Percentiles rank a stretch among this genome's conserved stretches.
phyloP scores from a whole-genome alignment of 2,329 filamentous ascomycete species.

The Aspergillus aculeatinus region DNA sequence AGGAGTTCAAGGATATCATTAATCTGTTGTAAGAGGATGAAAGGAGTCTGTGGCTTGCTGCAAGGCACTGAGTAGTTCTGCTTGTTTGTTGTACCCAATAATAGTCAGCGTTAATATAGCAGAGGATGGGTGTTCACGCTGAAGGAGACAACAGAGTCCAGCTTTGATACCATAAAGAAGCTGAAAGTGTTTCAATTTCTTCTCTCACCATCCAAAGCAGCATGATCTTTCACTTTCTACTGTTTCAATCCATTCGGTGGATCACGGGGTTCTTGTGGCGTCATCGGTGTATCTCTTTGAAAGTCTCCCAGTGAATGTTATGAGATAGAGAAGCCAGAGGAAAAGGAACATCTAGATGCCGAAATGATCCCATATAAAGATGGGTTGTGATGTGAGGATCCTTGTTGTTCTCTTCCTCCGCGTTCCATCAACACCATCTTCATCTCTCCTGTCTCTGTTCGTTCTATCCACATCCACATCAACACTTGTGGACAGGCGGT shows the following conservation, averaged over 20 bases:
- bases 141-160: background rate
- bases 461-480: background rate
- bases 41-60: background rate
- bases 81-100: background rate
- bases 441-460: background rate
- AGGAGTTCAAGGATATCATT: constrained; percentile 43
- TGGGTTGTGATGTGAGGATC: background rate
- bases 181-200: background rate
- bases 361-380: background rate
- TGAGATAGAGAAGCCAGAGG: background rate
- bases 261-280: background rate
- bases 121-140: background rate
- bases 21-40: constrained; percentile 34
- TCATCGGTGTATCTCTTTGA: background rate
- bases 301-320: background rate
- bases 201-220: background rate
- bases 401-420: background rate
- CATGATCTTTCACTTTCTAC: background rate
- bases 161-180: background rate
- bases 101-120: background rate
- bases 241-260: background rate
- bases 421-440: background rate
- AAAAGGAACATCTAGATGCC: background rate
- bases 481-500: background rate
- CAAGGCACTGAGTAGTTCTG: background rate